Evolutionary conservation across 768 basidiomycete genomes (phyloP), one percentile per base, ranked within the genome.

Genomic region (Myochromella boudieri): DNA sequence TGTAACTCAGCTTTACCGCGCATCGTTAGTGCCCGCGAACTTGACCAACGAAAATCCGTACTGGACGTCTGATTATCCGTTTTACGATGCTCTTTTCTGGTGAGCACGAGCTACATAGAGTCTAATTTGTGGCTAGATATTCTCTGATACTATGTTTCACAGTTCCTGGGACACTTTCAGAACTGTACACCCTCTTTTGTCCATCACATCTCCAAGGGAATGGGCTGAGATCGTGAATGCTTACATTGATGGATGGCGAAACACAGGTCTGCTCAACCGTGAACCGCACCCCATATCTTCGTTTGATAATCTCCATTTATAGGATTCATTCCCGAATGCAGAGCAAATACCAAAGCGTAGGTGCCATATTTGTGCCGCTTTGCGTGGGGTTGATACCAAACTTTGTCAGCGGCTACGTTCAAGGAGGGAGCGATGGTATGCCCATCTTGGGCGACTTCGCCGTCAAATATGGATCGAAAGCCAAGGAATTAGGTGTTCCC

Each of bases 161-260:
- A 77, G 77, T 57, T 77, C 76, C 4, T 79, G 77, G 77, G 76
- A 79, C 51, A 74, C 73, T 0, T 77, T 77, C 68, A 69, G 77
- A 36, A 77, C 76, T 4, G 74, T 77, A 0, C 77, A 79, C 42
- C 76, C 77, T 9, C 60, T 76, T 6, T 67, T 76, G 12, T 77
- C 77, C 3, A 51, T 77, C 25, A 64, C 67, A 6, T 68, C 70
- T 1, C 77, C 77, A 11, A 44, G 46, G 17, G 75, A 75, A 57
- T 77, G 76, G 75, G 57, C 68, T 1, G 68, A 72, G 44, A 76
- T 77, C 18, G 67, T 77, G 10, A 76, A 66, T 32, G 66, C 75
- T 0, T 77, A 77, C 52, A 57, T 79, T 12, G 77, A 79, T 54
- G 77, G 76, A 14, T 77, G 76, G 75, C 61, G 75, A 27, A 53